Percentiles rank a stretch among this genome's conserved stretches.
Conservation (phyloP, 495 filamentous ascomycete species). For the Lepraria neglecta region DNA sequence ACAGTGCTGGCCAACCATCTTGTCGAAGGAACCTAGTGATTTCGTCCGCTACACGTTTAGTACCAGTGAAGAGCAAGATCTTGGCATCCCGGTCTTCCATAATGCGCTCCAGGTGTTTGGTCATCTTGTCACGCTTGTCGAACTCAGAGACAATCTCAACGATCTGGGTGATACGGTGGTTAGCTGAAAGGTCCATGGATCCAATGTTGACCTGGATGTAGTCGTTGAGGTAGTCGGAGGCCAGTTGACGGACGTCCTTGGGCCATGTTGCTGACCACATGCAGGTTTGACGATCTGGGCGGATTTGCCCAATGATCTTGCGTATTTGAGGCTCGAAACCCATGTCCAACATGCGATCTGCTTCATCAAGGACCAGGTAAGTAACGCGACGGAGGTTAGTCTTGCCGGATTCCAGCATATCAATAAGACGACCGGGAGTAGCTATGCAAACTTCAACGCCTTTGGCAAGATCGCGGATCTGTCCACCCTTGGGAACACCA, state of each 20-base stretch:
- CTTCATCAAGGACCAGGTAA: constrained; percentile 84
- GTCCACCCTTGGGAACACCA: constrained; percentile 92
- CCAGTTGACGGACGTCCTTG: constrained; percentile 94
- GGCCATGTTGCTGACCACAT: constrained; percentile 99
- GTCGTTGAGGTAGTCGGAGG: constrained; percentile 89
- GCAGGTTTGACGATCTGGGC: constrained; percentile 96
- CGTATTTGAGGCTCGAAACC: constrained; percentile 85
- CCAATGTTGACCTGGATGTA: constrained; percentile 99
- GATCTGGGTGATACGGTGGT: constrained; percentile 96
- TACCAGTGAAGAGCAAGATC: constrained; percentile 91
- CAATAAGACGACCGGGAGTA: constrained; percentile 93
- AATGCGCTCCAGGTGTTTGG: constrained; percentile 95
- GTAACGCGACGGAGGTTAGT: constrained; percentile 98
- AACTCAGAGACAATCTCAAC: constrained; percentile 93
- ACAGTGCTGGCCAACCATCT: constrained; percentile 97
- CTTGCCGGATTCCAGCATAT: constrained; percentile 96
- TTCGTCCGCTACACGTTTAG: constrained; percentile 96
- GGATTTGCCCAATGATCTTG: constrained; percentile 96
- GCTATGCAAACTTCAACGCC: constrained; percentile 91
- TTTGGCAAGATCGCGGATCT: constrained; percentile 86
- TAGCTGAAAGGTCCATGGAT: constrained; percentile 92
- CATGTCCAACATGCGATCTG: constrained; percentile 89
- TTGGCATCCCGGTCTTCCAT: constrained; percentile 96
- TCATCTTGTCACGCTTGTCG: constrained; percentile 96
- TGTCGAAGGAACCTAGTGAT: constrained; percentile 98